Conservation (phyloP, 768 basidiomycete species). For the Tricholoma hemisulphureum region DNA sequence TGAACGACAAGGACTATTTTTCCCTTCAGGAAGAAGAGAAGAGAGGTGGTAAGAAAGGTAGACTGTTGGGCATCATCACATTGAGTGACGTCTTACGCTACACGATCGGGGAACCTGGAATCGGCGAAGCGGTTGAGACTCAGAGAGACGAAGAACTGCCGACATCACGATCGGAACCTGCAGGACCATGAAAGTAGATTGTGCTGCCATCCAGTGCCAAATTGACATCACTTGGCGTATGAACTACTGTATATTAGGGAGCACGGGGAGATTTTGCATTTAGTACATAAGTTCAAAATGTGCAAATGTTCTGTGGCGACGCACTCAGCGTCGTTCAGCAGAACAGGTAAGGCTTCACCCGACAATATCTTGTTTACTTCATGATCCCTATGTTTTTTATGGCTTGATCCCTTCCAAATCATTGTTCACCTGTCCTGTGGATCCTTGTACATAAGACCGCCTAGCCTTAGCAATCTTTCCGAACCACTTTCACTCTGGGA, state of each 20-base stretch:
- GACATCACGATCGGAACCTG: not conserved
- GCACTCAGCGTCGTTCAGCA: conserved; percentile 23
- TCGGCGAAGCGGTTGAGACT: conserved; percentile 46
- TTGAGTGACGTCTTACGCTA: conserved; percentile 87
- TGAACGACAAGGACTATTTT: not conserved
- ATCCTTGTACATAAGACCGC: no score
- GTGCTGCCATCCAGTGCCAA: not conserved
- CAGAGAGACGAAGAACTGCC: conserved; percentile 22
- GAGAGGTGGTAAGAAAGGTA: conserved; percentile 77
- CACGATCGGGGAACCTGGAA: conserved; percentile 64
- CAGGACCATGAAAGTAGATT: conserved; percentile 5
- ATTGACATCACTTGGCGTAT: no score
- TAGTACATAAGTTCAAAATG: no score
- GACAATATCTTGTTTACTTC: conserved; percentile 29
- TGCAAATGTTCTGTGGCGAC: conserved; percentile 30
- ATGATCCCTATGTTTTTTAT: conserved; percentile 31
- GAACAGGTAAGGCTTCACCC: conserved; percentile 21
- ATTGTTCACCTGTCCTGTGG: conserved; percentile 13
- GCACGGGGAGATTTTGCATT: no score
- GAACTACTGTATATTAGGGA: no score
- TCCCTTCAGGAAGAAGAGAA: conserved; percentile 69
- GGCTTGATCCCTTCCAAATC: conserved; percentile 31
- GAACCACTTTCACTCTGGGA: conserved; percentile 21
- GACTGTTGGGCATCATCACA: conserved; percentile 83
- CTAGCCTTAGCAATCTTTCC: conserved; percentile 16